Evolutionary conservation across 345 rosid genomes (phyloP), one percentile per base, ranked within the genome.

Genomic region (Eucalyptus coolabah): DNA sequence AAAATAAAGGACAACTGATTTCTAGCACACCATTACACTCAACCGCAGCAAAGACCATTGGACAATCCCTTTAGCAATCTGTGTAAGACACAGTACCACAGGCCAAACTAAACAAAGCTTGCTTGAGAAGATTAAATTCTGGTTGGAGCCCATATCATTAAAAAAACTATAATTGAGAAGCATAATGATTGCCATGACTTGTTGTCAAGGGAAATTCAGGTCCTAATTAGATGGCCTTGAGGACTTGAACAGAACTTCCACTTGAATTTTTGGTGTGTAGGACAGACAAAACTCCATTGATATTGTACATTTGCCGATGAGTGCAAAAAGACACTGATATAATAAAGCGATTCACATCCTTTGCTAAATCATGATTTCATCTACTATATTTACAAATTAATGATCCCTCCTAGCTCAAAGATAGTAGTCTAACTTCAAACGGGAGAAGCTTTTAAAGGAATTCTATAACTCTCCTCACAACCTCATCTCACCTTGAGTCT

Each of bases 401-500:
- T 77, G 47, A 19, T 10, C 44, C 47, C 83, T 37, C 23, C 83
- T 37, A 34, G 16, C 47, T 77, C 47, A 11, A 37, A 19, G 15
- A 37, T 77, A 19, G 83, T 19, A 37, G 44, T 67, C 18, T 26
- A 34, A 65, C 50, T 34, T 50, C 30, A 47, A 89, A 65, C 44
- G 50, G 72, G 45, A 23, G 53, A 53, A 88, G 45, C n/a, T 34
- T 51, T 53, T 59, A 24, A 24, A 37, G 51, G 50, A 54, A 67
- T 44, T 88, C 80, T 65, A 21, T 82, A n/a, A 54, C 21, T 56
- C 90, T 50, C 9, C 44, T 45, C 77, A 87, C 18, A 63, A 69
- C 17, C 10, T 28, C 21, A 56, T 28, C 60, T 77, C 42, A 96
- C 99, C 99, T 95, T 97, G 99, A 91, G 92, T 92, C 91, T 95